These are phyloP conservation scores for Hypoxylon cercidicola DNA, from an alignment of 495 filamentous ascomycete species.

Conservation along the genomic window DNA sequence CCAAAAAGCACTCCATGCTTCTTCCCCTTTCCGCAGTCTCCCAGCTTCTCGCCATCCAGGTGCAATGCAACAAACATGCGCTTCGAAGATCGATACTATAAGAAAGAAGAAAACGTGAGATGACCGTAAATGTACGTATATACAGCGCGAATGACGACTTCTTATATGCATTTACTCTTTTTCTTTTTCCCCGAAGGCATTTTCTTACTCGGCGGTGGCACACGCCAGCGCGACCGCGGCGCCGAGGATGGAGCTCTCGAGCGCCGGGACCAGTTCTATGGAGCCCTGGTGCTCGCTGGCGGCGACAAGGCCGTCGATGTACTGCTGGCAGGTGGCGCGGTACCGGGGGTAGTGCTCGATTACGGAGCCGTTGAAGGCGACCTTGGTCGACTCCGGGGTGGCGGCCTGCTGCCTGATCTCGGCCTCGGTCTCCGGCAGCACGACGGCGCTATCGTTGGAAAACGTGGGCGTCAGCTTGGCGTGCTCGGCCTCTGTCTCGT, in stretches of 20 bases:
- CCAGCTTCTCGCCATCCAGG: slow-evolving; percentile 2
- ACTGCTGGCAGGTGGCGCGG: slow-evolving; percentile 57
- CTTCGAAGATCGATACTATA: slow-evolving; percentile 6
- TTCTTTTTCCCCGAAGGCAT: slow-evolving; percentile 3
- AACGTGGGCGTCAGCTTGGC: slow-evolving; percentile 21
- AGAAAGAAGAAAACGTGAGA: slow-evolving; percentile 1
- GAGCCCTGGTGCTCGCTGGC: slow-evolving; percentile 43
- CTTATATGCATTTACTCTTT: not conserved
- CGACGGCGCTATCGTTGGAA: slow-evolving; percentile 34
- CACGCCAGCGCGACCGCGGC: slow-evolving; percentile 69
- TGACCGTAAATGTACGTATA: slow-evolving; percentile 3
- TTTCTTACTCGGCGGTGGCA: slow-evolving; percentile 34
- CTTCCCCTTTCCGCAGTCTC: not conserved
- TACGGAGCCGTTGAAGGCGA: slow-evolving; percentile 73
- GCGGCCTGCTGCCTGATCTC: slow-evolving; percentile 32
- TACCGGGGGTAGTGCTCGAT: slow-evolving; percentile 73
- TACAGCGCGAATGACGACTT: slow-evolving; percentile 18
- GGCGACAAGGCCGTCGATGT: slow-evolving; percentile 59
- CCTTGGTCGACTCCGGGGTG: slow-evolving; percentile 47
- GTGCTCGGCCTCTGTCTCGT: slow-evolving; percentile 54
- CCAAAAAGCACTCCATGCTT: slow-evolving; percentile 23
- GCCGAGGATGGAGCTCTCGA: slow-evolving; percentile 70
- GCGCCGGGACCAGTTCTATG: slow-evolving; percentile 64
- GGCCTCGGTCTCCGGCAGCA: slow-evolving; percentile 30
- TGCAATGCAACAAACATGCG: slow-evolving; percentile 14